Base-by-base conservation (phyloP, 2,329 filamentous ascomycete species). In the Trichoderma endophyticum region DNA sequence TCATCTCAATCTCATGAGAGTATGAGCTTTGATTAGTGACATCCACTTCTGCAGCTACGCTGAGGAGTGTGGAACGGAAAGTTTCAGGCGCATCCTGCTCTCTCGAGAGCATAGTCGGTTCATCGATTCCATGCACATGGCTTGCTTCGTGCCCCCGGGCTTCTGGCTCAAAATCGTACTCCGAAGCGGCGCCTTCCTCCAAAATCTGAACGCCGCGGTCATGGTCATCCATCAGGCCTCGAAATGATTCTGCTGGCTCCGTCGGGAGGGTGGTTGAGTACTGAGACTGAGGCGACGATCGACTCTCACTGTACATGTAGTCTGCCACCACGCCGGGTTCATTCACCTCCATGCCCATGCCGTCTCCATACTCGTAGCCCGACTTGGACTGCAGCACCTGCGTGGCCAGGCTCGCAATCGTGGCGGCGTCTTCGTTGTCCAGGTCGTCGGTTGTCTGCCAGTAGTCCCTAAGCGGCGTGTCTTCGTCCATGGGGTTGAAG, bases 401-500 rank as follows among this genome's bases (percentile, higher is more conserved):
- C 9, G 65, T 70, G n/a, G 65, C 66, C 30, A 72, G n/a, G 32
- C 32, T 56, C 60, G 56, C 59, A 12, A 71, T 71, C 11, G 62
- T 34, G n/a, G 57, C 24, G 12, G 51, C 60, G 34, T 60, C 26
- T n/a, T 57, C 61, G 11, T 9, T 62, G 11, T 62, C 36, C 36
- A 32, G 21, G 18, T 48, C 57, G 18, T 59, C 36, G n/a, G 43
- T 48, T 5, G 69, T 14, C 30, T 67, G 69, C 72, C 72, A 73
- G 24, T 60, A 73, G 30, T 71, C 64, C 56, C 43, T 21, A 3
- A 71, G 63, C 2, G 72, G 72, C 26, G 72, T 71, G 18, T 61
- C 39, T 57, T 73, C 72, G n/a, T 73, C 72, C 24, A 66, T 32
- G 14, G 62, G 57, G 43, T 57, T 71, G 34, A 68, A 67, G 48